Base-by-base conservation (phyloP, 768 basidiomycete genomes). In the Boletellus ananiceps region DNA sequence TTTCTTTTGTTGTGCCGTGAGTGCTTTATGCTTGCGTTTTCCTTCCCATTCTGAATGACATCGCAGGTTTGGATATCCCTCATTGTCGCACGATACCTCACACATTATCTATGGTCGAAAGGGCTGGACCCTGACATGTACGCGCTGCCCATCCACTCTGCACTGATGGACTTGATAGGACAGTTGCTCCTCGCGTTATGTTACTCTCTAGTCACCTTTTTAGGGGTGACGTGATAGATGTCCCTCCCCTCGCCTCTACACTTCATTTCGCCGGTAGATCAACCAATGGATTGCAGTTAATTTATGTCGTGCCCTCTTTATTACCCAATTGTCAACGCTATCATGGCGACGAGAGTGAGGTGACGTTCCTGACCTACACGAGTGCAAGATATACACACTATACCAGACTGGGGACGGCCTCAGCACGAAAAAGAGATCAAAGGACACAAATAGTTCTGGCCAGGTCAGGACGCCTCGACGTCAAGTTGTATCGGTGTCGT, bases 101-200 rank as follows among this genome's bases (percentile, higher is more conserved):
- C 92, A 2, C 69, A 80, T 38, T 83, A 81, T 62, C 77, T 96
- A 23, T 95, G 93, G 92, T 77, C 78, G 0, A 81, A 73, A 47
- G 74, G 79, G 11, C 74, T 82, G 23, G 93, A 97, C 64, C 93
- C 93, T 5, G 93, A 97, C 64, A 84, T 88, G 69, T 94, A 95
- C 64, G 92, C 92, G 2, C 71, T 97, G n/a, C 93, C 93, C 8
- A 80, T 95, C 23, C 93, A 95, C 56, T 92, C 89, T 11, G 89
- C 93, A 1, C 62, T 91, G 37, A 85, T 93, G 76, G 91, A 94
- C 64, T 79, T 95, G 44, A 68, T 88, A 29, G 90, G 91, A 14
- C 88, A 93, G 63, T 63, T 86, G 18, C 71, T 95, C 8, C 78
- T 97, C 8, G 90, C 91, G 2, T 57, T 79, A 1, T 87, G 86